Evolutionary conservation across 164 flowering plant genomes (phyloP), one percentile per base, ranked within the genome.

Genomic region (Piper betle): DNA sequence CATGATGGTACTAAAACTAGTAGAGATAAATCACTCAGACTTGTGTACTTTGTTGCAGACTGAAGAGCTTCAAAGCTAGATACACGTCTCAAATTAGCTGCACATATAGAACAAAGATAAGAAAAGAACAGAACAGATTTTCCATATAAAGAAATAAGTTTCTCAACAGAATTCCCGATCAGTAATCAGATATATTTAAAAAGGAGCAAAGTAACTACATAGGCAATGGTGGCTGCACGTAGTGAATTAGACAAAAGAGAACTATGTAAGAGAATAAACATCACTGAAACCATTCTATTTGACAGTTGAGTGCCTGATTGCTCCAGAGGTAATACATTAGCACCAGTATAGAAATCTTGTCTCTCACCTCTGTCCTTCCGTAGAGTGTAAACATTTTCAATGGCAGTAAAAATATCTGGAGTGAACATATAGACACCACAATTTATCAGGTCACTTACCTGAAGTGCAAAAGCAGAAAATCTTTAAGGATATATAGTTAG

Each of bases 11-110:
- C 40, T 56, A 19, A 54, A n/a, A n/a, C 13, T 66, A 60, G 38
- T 64, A 53, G n/a, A 61, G 43, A 52, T 52, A 10, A 38, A 53
- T 63, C 7, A n/a, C 10, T 52, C 12, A 52, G 63, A 59, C 48
- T 4, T 52, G 38, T 71, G 61, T 77, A 91, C 99, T 84, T 94
- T 25, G 84, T 83, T 65, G 85, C 82, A 15, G 89, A 81, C 58
- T 90, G 97, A 48, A 94, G 89, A 42, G 95, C 92, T 77, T 94
- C 97, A 80, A 90, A 93, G 82, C 97, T 93, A 66, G 98, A 93
- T 59, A 90, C 63, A 65, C 90, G 96, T 69, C 87, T 76, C 69
- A 94, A 75, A 69, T 81, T 83, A 65, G 95, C 99, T 91, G 87
- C 79, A 79, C 68, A 62, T 12, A 25, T 7, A 53, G 5, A 7